These are phyloP conservation scores for Persicaria maculosa DNA, from an alignment of 148 eudicot genomes.

Conservation along the genomic window DNA sequence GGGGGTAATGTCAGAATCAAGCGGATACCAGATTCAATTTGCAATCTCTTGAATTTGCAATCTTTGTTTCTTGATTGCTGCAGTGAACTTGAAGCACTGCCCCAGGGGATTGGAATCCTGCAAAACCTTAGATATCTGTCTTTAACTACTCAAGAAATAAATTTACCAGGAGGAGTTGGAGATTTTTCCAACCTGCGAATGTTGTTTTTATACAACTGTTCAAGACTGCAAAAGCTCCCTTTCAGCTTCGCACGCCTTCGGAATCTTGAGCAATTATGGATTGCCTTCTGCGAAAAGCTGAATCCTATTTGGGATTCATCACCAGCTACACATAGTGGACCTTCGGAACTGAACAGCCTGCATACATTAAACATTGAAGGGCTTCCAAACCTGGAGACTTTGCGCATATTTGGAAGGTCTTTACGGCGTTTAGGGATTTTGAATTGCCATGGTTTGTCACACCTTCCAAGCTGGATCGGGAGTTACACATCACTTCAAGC, in stretches of 20 bases:
- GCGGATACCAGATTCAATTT: slow-evolving; percentile 6
- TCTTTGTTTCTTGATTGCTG: slow-evolving; percentile 9
- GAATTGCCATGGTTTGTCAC: slow-evolving; percentile 2
- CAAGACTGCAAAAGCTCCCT: not conserved
- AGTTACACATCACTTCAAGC: slow-evolving; percentile 2
- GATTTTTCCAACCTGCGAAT: not conserved
- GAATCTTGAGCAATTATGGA: slow-evolving; percentile 7
- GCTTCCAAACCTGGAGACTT: not conserved
- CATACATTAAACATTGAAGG: slow-evolving; percentile 3
- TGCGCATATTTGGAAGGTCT: slow-evolving; percentile 3
- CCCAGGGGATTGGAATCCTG: not conserved
- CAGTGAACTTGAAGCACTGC: slow-evolving; percentile 1
- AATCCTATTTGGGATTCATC: not conserved
- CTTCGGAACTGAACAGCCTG: not conserved
- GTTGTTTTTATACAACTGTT: not conserved
- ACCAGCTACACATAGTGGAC: not conserved
- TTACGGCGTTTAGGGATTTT: slow-evolving; percentile 4
- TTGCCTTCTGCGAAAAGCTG: not conserved
- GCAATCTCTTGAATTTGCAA: slow-evolving; percentile 6
- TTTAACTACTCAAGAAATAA: slow-evolving; percentile 8
- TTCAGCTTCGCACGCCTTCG: not conserved
- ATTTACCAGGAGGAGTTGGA: not conserved
- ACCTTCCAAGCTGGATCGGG: slow-evolving; percentile 7
- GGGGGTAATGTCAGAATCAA: slow-evolving; percentile 10
- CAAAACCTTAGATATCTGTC: not conserved